A percentile compares a stretch with the other conserved stretches of the same genome.
These are phyloP conservation scores for Epichloe bromicola DNA, from an alignment of 2,329 filamentous ascomycete genomes.

Conservation along the genomic window DNA sequence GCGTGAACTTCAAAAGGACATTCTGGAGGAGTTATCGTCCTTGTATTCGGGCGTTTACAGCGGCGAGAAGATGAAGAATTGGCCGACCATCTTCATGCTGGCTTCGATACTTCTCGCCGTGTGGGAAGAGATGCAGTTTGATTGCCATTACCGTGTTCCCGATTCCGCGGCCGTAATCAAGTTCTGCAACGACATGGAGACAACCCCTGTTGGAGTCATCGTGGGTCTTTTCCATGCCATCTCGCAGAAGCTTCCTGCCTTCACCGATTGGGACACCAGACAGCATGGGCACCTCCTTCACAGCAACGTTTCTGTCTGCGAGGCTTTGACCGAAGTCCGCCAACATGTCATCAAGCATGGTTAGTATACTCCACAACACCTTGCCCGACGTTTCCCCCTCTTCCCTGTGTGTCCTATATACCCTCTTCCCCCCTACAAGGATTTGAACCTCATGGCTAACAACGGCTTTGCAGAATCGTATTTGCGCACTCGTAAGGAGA, in stretches of 20 bases:
- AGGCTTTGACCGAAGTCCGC: constrained; percentile 91
- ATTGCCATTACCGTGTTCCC: constrained; percentile 88
- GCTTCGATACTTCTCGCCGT: constrained; percentile 85
- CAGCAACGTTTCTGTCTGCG: constrained; percentile 84
- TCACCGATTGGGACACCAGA: constrained; percentile 86
- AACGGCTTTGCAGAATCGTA: constrained; percentile 56
- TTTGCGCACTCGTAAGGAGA: constrained; percentile 63
- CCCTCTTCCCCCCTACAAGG: too few relatives aligned
- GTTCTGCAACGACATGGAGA: constrained; percentile 96
- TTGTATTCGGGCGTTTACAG: constrained; percentile 98
- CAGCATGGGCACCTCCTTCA: constrained; percentile 85
- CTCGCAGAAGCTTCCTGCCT: constrained; percentile 85
- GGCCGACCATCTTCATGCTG: constrained; percentile 97
- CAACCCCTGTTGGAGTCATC: constrained; percentile 87
- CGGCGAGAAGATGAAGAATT: constrained; percentile 94
- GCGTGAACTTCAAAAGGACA: constrained; percentile 93
- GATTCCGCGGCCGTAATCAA: constrained; percentile 77
- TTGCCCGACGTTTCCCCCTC: neutral
- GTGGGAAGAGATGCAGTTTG: constrained; percentile 98
- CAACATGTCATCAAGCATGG: constrained; percentile 88
- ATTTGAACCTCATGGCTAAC: constrained; percentile 9
- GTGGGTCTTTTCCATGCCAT: constrained; percentile 96
- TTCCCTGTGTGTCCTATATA: neutral
- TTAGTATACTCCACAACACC: constrained; percentile 33
- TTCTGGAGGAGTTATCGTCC: constrained; percentile 80